Conservation (phyloP, 2,329 filamentous ascomycete genomes). For the Aspergillus neotritici region DNA sequence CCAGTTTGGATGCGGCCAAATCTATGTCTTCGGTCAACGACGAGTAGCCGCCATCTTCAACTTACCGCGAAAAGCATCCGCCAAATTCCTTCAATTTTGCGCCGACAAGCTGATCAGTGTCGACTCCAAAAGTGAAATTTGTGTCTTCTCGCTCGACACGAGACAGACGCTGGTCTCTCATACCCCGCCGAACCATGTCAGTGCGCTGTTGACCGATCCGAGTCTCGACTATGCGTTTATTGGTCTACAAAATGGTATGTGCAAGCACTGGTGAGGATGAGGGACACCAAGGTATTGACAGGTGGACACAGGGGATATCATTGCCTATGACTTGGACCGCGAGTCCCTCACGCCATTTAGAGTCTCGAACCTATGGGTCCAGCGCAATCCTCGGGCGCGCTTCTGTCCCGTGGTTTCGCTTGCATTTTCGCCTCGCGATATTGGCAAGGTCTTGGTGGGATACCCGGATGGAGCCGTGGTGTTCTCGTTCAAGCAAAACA, state of each 20-base stretch:
- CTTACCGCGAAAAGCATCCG: conserved; percentile 66
- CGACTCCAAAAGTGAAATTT: conserved; percentile 79
- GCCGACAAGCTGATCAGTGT: conserved; percentile 78
- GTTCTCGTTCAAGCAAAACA: conserved; percentile 92
- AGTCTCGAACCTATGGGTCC: conserved; percentile 81
- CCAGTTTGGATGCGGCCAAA: conserved; percentile 75
- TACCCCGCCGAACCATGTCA: conserved; percentile 70
- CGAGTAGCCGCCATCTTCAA: conserved; percentile 71
- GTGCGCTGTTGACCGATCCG: conserved; percentile 72
- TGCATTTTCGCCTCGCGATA: conserved; percentile 82
- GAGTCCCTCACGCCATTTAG: conserved; percentile 69
- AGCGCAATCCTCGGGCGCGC: conserved; percentile 62
- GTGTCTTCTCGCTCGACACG: conserved; percentile 72
- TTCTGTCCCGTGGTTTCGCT: conserved; percentile 66
- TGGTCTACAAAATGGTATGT: conserved; percentile 63
- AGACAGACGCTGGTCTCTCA: conserved; percentile 63
- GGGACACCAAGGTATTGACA: neutral
- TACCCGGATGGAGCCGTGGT: conserved; percentile 82
- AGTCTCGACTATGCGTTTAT: conserved; percentile 91
- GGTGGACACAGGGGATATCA: conserved; percentile 58
- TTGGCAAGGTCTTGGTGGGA: conserved; percentile 85
- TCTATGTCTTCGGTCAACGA: conserved; percentile 81
- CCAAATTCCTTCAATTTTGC: conserved; percentile 75
- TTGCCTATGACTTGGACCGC: conserved; percentile 90
- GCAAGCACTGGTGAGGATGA: neutral